Evolutionary conservation across 768 basidiomycete genomes (phyloP).

Genomic region (Austroboletus eburneus): DNA sequence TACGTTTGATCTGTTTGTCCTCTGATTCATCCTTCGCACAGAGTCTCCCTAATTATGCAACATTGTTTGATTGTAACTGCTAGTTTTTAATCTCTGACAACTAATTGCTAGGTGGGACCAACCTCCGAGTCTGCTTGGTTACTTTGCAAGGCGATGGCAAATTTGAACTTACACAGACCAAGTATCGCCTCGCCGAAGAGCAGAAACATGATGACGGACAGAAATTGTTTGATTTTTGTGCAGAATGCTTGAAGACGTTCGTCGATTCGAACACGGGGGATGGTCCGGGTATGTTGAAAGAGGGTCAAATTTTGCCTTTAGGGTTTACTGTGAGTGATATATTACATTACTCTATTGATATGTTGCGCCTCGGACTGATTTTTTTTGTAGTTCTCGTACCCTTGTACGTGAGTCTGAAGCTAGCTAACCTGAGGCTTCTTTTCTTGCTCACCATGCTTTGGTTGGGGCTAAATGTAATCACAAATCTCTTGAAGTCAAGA

Average conservation of each 20-base stretch:
- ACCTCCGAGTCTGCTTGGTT: conserved; percentile 97
- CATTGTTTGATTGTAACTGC: not conserved
- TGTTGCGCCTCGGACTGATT: no score
- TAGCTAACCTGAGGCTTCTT: not conserved
- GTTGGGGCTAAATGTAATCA: not conserved
- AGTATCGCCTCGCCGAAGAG: conserved; percentile 95
- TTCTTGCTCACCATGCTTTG: not conserved
- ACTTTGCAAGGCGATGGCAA: conserved; percentile 88
- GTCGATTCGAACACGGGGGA: conserved; percentile 66
- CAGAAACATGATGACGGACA: conserved; percentile 98
- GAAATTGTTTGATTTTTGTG: conserved; percentile 96
- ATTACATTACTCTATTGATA: no score
- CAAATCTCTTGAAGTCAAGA: conserved; percentile 59
- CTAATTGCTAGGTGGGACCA: conserved; percentile 72
- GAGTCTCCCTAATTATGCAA: not conserved
- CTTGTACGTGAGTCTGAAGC: conserved; percentile 66
- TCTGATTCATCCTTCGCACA: not conserved
- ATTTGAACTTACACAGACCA: conserved; percentile 97
- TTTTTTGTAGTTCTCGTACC: conserved; percentile 92
- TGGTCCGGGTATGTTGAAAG: conserved; percentile 44
- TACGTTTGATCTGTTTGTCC: conserved; percentile 32
- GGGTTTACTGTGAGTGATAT: conserved; percentile 79
- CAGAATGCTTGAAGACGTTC: conserved; percentile 87
- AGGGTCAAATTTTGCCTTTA: conserved; percentile 65
- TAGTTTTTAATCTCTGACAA: not conserved